Base-by-base conservation (phyloP, 495 filamentous ascomycete species). In the Cairneyella variabilis region DNA sequence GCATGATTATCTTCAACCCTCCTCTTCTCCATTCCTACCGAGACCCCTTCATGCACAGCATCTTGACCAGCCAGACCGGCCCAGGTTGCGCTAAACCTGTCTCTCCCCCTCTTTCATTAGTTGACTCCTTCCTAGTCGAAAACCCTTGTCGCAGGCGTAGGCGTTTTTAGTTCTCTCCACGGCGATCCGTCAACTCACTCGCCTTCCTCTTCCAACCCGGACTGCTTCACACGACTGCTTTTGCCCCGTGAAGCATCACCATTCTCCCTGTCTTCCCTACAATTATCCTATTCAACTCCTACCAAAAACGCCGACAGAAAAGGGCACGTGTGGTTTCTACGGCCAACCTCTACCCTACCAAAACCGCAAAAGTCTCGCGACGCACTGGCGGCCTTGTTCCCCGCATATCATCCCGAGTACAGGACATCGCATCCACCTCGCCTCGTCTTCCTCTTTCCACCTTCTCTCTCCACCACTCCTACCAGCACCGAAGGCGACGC, bases 301-400 rank as follows among this genome's bases (percentile, higher is more conserved):
- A n/a, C n/a, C n/a, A n/a, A n/a, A n/a, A n/a, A n/a, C n/a, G n/a
- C n/a, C n/a, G n/a, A n/a, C n/a, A n/a, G n/a, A n/a, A n/a, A n/a
- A n/a, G n/a, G n/a, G n/a, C n/a, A n/a, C n/a, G n/a, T n/a, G n/a
- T 8, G 30, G 30, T 8, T 34, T 14, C 14, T 14, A 8, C 8
- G 14, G 30, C 14, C 14, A 8, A 8, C 30, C 41, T 20, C 41
- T 27, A 12, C 3, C 27, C 38, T 10, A 45, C 7, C 41, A 23
- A 27, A 18, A 20, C 45, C 17, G 46, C n/a, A 36, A 36, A 37
- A 34, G 3, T 34, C 5, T 39, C 46, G 21, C 18, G 21, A 25
- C 41, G 40, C 41, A 49, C 30, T 21, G 41, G 41, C 21, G n/a
- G n/a, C 30, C 23, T 38, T 49, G 46, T 49, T 49, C 46, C 46